Evolutionary conservation across 2,329 filamentous ascomycete species (phyloP).

Genomic region (Penicillium sp.): DNA sequence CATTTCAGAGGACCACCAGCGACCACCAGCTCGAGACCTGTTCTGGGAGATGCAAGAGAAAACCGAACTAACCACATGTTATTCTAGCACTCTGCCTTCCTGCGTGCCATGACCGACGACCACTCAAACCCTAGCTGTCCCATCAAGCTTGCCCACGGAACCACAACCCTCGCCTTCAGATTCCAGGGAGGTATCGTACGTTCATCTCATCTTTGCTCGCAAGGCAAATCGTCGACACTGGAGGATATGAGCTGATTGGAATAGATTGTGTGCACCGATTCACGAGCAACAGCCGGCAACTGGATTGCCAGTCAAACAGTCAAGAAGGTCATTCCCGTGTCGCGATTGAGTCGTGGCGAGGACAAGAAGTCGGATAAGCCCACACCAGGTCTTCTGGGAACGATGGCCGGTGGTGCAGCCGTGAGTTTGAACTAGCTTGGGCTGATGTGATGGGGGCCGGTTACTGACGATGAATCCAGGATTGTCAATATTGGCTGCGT

Average conservation of each 20-base stretch:
- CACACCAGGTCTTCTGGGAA: slow-evolving; percentile 70
- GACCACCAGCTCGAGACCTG: neutral
- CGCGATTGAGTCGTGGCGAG: slow-evolving; percentile 42
- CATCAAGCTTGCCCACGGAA: slow-evolving; percentile 99
- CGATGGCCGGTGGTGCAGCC: slow-evolving; percentile 97
- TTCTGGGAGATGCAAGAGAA: neutral
- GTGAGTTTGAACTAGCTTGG: slow-evolving; percentile 59
- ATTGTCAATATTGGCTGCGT: slow-evolving; percentile 99
- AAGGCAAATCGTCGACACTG: neutral
- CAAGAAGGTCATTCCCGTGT: slow-evolving; percentile 86
- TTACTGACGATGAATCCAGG: slow-evolving; percentile 50
- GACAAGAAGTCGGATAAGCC: slow-evolving; percentile 38
- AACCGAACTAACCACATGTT: no score
- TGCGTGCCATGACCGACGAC: slow-evolving; percentile 96
- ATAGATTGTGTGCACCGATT: slow-evolving; percentile 93
- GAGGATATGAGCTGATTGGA: neutral
- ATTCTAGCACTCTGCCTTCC: slow-evolving; percentile 81
- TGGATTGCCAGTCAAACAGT: slow-evolving; percentile 99
- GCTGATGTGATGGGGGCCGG: neutral
- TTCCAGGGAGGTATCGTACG: slow-evolving; percentile 88
- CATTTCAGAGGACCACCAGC: slow-evolving; percentile 1
- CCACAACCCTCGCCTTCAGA: slow-evolving; percentile 94
- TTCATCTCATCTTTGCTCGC: slow-evolving; percentile 3
- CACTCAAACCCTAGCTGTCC: slow-evolving; percentile 94
- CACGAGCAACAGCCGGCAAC: slow-evolving; percentile 92